Evolutionary conservation across 106 monocot genomes (phyloP).

Genomic region (Gastrodia elata): DNA sequence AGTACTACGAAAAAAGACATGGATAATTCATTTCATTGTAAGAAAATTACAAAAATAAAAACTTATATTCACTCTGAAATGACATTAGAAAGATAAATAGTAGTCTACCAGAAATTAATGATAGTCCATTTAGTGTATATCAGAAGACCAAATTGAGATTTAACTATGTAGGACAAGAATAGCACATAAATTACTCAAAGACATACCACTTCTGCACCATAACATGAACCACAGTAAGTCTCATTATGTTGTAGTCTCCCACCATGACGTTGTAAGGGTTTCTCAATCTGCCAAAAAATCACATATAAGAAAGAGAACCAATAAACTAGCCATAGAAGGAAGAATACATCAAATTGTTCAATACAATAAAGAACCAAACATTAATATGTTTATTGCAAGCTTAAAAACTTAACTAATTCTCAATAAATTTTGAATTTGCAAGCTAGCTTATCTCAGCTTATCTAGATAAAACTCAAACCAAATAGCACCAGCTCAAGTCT

Average conservation of each 20-base stretch:
- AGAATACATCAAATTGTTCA: neutral
- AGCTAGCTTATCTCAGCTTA: too few species aligned
- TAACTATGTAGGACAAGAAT: neutral
- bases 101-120: neutral
- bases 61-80: neutral
- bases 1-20: neutral
- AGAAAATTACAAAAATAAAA: neutral
- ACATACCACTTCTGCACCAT: conserved; percentile 24
- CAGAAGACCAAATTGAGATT: neutral
- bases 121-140: neutral
- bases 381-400: too few species aligned
- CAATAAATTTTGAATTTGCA: too few species aligned
- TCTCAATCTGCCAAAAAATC: conserved; percentile 17
- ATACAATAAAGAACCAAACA: neutral
- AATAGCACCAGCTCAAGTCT: too few species aligned
- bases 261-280: conserved; percentile 58
- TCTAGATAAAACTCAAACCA: too few species aligned
- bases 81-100: neutral
- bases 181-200: conserved; percentile 17
- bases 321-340: neutral
- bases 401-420: too few species aligned
- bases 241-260: conserved; percentile 94
- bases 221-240: conserved; percentile 86
- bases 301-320: neutral
- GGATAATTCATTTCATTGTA: neutral